phyloP scores from a whole-genome alignment of 805 yeast genomes.

The Candida oleophila region DNA sequence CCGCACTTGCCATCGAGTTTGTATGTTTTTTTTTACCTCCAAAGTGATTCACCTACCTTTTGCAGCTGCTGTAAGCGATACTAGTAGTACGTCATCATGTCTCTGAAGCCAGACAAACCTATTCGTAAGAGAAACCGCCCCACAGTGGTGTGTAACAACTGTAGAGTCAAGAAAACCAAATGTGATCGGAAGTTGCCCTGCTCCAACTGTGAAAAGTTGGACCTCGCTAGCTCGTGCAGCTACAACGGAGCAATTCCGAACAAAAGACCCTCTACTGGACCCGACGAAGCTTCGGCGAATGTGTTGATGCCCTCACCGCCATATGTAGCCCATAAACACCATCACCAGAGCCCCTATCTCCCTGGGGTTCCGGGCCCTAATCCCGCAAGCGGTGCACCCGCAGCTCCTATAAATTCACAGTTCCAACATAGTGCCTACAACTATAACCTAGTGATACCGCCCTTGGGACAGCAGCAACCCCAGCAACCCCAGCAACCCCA shows the following conservation, averaged over 20 bases:
- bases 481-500: neutral
- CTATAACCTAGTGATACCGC: neutral
- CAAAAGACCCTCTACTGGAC: neutral
- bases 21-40: neutral
- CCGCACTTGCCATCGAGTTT: neutral
- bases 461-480: neutral
- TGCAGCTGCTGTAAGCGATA: too few species aligned
- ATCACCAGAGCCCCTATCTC: neutral
- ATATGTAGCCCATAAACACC: neutral
- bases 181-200: constrained; percentile 39
- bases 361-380: too few species aligned
- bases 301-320: neutral
- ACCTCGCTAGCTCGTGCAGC: constrained; percentile 17
- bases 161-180: constrained; percentile 31
- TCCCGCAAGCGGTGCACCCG: too few species aligned
- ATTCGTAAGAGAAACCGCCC: constrained; percentile 29
- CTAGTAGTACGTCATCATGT: neutral
- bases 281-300: neutral
- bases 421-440: too few species aligned
- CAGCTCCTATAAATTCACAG: too few species aligned
- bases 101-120: neutral
- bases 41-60: too few species aligned
- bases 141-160: constrained; percentile 33
- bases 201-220: constrained; percentile 26
- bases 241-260: neutral